These are phyloP conservation scores for Cordyceps sp. DNA, from an alignment of 2,329 filamentous ascomycete genomes.

Conservation along the genomic window DNA sequence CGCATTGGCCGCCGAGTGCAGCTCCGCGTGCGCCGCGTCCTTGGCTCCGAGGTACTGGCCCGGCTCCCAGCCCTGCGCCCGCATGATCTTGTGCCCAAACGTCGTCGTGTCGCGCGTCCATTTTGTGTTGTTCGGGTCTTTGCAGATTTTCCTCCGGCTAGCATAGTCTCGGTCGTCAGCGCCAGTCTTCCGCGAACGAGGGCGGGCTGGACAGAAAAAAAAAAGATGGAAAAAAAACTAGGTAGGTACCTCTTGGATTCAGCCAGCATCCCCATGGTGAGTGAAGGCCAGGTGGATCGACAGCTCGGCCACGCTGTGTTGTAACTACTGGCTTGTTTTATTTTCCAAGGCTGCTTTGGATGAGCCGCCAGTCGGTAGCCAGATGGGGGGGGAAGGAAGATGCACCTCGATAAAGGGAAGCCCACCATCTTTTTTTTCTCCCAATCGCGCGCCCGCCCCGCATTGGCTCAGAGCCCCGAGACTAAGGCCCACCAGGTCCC, in stretches of 20 bases:
- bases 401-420: no score
- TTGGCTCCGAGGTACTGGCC: constrained; percentile 68
- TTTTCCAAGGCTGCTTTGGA: no score
- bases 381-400: no score
- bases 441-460: no score
- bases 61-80: constrained; percentile 77
- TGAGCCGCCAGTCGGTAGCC: no score
- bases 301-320: no score
- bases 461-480: no score
- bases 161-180: neutral
- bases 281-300: neutral
- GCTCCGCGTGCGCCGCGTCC: constrained; percentile 55
- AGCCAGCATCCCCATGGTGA: constrained; percentile 19
- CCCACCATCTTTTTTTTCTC: no score
- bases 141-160: constrained; percentile 50
- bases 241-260: constrained; percentile 18
- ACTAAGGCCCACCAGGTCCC: no score
- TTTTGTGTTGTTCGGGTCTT: constrained; percentile 89
- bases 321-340: no score
- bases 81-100: constrained; percentile 83
- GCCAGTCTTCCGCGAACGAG: neutral
- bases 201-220: no score
- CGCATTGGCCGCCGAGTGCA: constrained; percentile 65
- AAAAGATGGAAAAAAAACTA: no score
- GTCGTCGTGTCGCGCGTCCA: constrained; percentile 71